These are phyloP conservation scores for Lipomyces orientalis DNA, from an alignment of 805 yeast genomes.

Conservation along the genomic window DNA sequence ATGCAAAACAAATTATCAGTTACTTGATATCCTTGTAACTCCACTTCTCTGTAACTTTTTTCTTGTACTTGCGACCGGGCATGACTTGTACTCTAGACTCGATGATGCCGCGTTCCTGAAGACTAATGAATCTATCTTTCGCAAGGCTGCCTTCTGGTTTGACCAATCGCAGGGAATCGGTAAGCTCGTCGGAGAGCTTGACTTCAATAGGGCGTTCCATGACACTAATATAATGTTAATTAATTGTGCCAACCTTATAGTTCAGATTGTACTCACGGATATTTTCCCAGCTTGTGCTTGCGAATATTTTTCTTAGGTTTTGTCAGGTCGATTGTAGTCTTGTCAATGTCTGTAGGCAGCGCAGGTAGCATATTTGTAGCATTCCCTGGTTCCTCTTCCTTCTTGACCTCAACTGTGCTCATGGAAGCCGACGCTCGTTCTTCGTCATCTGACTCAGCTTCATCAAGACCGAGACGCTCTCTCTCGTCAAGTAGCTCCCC, in stretches of 20 bases:
- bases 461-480: conserved; percentile 50
- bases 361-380: neutral
- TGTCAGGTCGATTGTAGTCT: conserved; percentile 44
- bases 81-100: conserved; percentile 80
- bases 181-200: conserved; percentile 85
- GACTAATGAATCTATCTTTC: conserved; percentile 76
- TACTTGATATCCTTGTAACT: conserved; percentile 70
- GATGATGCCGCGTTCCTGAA: conserved; percentile 84
- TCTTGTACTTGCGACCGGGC: conserved; percentile 69
- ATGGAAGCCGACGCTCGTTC: conserved; percentile 57
- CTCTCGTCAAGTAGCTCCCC: conserved; percentile 68
- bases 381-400: conserved; percentile 53
- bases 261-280: conserved; percentile 29
- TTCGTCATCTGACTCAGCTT: conserved; percentile 46
- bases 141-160: conserved; percentile 90
- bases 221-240: conserved; percentile 23
- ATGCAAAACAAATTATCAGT: neutral
- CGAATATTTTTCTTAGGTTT: conserved; percentile 39
- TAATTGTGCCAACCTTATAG: neutral
- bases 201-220: conserved; percentile 64
- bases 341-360: neutral
- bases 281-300: conserved; percentile 39
- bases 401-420: conserved; percentile 62
- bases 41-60: conserved; percentile 89
- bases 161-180: conserved; percentile 79